Percentiles rank a stretch among this genome's conserved stretches.
Conservation (phyloP, 2,329 filamentous ascomycete species). For the Thelonectria discophora region DNA sequence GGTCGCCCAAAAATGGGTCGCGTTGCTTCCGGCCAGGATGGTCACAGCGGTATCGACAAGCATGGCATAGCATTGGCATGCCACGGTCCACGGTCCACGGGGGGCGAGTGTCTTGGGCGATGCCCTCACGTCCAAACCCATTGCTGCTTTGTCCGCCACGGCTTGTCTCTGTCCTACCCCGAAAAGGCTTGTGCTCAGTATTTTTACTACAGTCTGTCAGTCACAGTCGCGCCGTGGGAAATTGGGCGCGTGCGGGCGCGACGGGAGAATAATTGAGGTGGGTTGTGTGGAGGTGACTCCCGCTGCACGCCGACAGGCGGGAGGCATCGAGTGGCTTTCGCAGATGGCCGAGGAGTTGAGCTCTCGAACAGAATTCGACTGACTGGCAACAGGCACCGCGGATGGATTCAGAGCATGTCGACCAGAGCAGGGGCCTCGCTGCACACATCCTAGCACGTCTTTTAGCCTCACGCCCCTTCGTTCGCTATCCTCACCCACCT, state of each 20-base stretch:
- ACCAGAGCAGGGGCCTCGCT: constrained; percentile 28
- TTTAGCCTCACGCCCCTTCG: constrained; percentile 36
- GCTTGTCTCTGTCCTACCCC: constrained; percentile 17
- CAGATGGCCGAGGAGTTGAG: constrained; percentile 33
- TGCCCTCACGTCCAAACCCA: constrained; percentile 10
- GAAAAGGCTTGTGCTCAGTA: constrained; percentile 32
- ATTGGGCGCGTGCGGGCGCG: constrained; percentile 22
- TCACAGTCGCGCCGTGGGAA: constrained; percentile 16
- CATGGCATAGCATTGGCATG: constrained; percentile 21
- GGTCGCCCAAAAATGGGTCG: constrained; percentile 30
- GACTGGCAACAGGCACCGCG: constrained; percentile 25
- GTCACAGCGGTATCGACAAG: constrained; percentile 23
- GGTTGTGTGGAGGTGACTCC: not conserved
- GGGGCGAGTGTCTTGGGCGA: constrained; percentile 1
- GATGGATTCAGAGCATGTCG: constrained; percentile 32
- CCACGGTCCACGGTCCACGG: constrained; percentile 26
- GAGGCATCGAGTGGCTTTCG: constrained; percentile 26
- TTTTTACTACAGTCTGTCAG: constrained; percentile 5
- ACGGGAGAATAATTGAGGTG: constrained; percentile 3
- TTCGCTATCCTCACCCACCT: constrained; percentile 29
- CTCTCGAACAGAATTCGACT: constrained; percentile 25
- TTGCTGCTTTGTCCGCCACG: constrained; percentile 23
- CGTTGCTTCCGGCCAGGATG: constrained; percentile 30
- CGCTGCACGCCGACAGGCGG: constrained; percentile 11
- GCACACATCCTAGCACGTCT: constrained; percentile 29